Conservation (phyloP, 148 eudicot genomes). For the Amaranthus palmeri region DNA sequence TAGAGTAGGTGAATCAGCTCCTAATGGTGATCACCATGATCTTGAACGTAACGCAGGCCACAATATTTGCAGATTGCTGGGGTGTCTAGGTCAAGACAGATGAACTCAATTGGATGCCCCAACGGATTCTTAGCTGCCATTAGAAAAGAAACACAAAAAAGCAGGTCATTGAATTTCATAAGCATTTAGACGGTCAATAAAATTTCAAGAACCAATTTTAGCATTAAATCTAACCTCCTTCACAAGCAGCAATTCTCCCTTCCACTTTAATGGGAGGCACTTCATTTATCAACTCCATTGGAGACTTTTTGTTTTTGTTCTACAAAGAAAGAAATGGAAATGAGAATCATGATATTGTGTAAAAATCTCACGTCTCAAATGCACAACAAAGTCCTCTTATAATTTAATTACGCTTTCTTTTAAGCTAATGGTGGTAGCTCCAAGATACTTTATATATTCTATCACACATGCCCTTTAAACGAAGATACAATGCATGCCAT, state of each 20-base stretch:
- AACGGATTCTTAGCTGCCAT: constrained; percentile 71
- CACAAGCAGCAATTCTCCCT: constrained; percentile 81
- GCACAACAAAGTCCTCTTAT: background rate
- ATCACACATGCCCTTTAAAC: no score
- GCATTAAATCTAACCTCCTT: constrained; percentile 58
- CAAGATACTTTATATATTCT: no score
- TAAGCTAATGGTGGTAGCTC: no score
- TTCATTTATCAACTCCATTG: constrained; percentile 94
- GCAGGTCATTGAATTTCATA: constrained; percentile 1
- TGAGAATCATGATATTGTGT: background rate
- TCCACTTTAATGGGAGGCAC: constrained; percentile 95
- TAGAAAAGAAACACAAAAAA: constrained; percentile 6
- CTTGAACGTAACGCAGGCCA: constrained; percentile 87
- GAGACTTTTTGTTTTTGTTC: constrained; percentile 87
- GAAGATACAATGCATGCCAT: no score
- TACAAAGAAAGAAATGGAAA: constrained; percentile 22
- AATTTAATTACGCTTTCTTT: no score
- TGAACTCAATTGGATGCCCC: constrained; percentile 93
- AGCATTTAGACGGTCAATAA: background rate
- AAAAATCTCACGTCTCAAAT: background rate
- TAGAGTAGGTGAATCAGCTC: background rate
- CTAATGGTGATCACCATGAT: constrained; percentile 63
- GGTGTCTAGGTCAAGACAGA: constrained; percentile 78
- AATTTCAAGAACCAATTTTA: background rate
- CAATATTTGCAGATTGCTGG: constrained; percentile 97